Conservation (phyloP, 1,139 yeast species). For the Hyphopichia buzzinii region DNA sequence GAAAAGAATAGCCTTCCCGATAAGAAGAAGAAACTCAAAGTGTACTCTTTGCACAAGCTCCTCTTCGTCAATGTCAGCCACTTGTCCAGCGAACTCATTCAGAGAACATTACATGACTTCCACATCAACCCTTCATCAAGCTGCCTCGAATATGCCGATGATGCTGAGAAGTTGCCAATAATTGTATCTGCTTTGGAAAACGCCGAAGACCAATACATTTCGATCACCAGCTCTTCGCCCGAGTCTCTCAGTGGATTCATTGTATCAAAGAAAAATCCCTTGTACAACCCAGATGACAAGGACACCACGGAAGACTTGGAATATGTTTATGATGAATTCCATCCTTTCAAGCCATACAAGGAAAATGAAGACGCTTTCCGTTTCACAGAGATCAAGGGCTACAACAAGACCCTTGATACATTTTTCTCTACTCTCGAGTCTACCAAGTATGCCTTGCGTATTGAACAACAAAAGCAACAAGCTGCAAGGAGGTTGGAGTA, state of each 20-base stretch:
- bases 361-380: slow-evolving; percentile 29
- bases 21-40: slow-evolving; percentile 36
- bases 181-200: slow-evolving; percentile 47
- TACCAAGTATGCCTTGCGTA: slow-evolving; percentile 66
- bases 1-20: slow-evolving; percentile 7
- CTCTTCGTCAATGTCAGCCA: slow-evolving; percentile 69
- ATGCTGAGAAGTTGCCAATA: slow-evolving; percentile 15
- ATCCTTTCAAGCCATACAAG: slow-evolving; percentile 70
- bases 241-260: slow-evolving; percentile 56
- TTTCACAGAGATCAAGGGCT: slow-evolving; percentile 51
- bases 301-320: slow-evolving; percentile 39
- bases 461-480: slow-evolving; percentile 72
- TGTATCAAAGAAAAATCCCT: slow-evolving; percentile 58
- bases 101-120: slow-evolving; percentile 46
- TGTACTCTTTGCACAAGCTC: slow-evolving; percentile 66
- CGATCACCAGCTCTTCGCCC: slow-evolving; percentile 18
- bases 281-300: slow-evolving; percentile 35
- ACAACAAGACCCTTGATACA: slow-evolving; percentile 76
- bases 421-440: slow-evolving; percentile 87
- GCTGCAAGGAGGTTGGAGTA: slow-evolving; percentile 73
- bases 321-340: slow-evolving; percentile 74
- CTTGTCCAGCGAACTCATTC: slow-evolving; percentile 75
- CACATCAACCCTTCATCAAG: slow-evolving; percentile 47
- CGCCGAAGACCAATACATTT: slow-evolving; percentile 42
- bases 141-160: slow-evolving; percentile 33